Base-by-base conservation (phyloP, 441 rosid genomes). In the Monsonia emarginata region DNA sequence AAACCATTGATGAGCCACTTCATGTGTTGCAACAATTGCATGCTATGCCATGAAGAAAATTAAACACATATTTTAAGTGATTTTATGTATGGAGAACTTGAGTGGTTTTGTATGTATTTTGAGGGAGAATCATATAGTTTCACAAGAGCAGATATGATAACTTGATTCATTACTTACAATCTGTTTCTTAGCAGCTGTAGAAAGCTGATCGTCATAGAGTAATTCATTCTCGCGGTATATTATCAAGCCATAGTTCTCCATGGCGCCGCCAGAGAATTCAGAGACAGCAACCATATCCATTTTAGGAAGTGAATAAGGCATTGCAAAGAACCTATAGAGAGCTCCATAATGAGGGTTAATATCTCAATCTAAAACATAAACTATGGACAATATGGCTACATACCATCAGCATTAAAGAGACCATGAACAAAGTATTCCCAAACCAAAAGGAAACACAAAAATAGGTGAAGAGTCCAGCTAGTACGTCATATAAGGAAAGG, bases 1-100 rank as follows among this genome's bases (percentile, higher is more conserved):
- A 59, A 81, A 81, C 84, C 84, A 80, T 0, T 72, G 75, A 64
- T 78, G 81, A 22, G 78, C 84, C 34, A 80, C 76, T 68, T 80
- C 84, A 66, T 77, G 84, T 22, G 64, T 63, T 25, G 59, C 79
- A 67, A 64, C 79, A 25, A 67, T 74, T 16, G 80, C 38, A 42
- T 66, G 8, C 84, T 75, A 71, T n/a, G n/a, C 32, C 46, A 59
- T 46, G 50, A 48, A 10, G 16, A 6, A 14, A 13, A 22, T n/a
- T n/a, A n/a, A n/a, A n/a, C n/a, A n/a, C n/a, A n/a, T n/a, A n/a
- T n/a, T n/a, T n/a, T n/a, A n/a, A n/a, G n/a, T n/a, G n/a, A n/a
- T n/a, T n/a, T n/a, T n/a, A 10, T 38, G 16, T 59, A 4, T 30
- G n/a, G 22, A 13, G 1, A 13, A 0, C 6, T 34, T 34, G 40